Evolutionary conservation across 148 eudicot species (phyloP).

Genomic region (Suaeda aralocaspica): DNA sequence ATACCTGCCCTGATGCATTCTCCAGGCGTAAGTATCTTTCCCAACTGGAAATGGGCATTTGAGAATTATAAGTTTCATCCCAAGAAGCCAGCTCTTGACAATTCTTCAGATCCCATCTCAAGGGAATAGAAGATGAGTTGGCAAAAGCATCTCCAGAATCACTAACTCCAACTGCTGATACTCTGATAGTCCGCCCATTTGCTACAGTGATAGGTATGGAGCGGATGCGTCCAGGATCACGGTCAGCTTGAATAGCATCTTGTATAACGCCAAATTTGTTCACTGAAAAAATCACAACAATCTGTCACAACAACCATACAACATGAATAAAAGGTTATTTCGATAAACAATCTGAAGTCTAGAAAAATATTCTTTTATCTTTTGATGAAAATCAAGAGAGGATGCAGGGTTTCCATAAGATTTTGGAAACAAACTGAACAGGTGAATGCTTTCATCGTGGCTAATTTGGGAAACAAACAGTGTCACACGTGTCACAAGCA

Average conservation of each 20-base stretch:
- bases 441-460: not conserved
- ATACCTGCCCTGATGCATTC: conserved; percentile 76
- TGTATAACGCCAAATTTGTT: conserved; percentile 51
- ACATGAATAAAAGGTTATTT: not conserved
- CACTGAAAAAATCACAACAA: conserved; percentile 32
- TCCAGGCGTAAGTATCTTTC: conserved; percentile 68
- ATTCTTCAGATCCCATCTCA: conserved; percentile 58
- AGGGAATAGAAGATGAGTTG: conserved; percentile 71
- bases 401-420: not conserved
- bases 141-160: conserved; percentile 69
- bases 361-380: not conserved
- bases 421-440: not conserved
- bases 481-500: not conserved
- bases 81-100: conserved; percentile 65
- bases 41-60: conserved; percentile 50
- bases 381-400: not conserved
- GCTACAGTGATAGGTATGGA: conserved; percentile 63
- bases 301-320: conserved; percentile 16
- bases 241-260: conserved; percentile 60
- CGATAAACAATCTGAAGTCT: not conserved
- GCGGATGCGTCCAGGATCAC: conserved; percentile 46
- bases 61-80: conserved; percentile 40
- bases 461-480: no score
- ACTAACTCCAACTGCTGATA: conserved; percentile 75
- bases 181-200: conserved; percentile 75